Percentiles rank a stretch among this genome's conserved stretches.
These are phyloP conservation scores for Pyrenochaeta sp. DNA, from an alignment of 2,329 filamentous ascomycete genomes.

Conservation along the genomic window DNA sequence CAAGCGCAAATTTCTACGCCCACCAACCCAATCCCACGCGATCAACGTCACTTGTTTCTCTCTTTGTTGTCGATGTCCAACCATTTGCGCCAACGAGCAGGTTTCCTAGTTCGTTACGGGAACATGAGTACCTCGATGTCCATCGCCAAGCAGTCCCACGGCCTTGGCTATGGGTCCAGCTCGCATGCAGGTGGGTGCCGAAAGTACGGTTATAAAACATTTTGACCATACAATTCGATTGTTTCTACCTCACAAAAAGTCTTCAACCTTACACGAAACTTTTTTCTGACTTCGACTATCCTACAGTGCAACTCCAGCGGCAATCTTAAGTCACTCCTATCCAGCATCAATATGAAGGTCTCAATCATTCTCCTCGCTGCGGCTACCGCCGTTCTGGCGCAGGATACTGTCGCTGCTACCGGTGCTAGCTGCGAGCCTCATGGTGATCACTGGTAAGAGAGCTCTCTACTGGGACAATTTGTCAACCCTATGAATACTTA, in stretches of 20 bases:
- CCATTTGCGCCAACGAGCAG: constrained; percentile 8
- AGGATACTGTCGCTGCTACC: constrained; percentile 23
- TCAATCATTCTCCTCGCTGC: constrained; percentile 22
- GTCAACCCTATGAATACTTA: not conserved
- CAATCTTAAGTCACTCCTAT: constrained; percentile 3
- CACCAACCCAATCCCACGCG: not conserved
- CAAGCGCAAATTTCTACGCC: too few relatives aligned
- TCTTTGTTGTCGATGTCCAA: constrained; percentile 6
- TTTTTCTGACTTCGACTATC: not conserved
- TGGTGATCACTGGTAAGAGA: constrained; percentile 17
- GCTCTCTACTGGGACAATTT: not conserved
- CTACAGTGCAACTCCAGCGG: not conserved
- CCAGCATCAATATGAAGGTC: constrained; percentile 25
- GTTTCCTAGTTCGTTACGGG: constrained; percentile 14
- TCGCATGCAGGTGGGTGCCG: constrained; percentile 7
- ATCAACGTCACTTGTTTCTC: constrained; percentile 6
- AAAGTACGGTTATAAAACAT: constrained; percentile 17
- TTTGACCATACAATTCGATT: not conserved
- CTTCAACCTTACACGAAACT: constrained; percentile 1
- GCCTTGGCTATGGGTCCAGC: constrained; percentile 33
- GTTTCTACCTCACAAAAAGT: constrained; percentile 1
- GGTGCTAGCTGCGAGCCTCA: constrained; percentile 17
- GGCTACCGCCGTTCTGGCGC: constrained; percentile 23
- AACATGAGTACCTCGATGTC: constrained; percentile 37
- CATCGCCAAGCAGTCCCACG: constrained; percentile 30